Evolutionary conservation across 2,329 filamentous ascomycete genomes (phyloP).

Genomic region (Bipolaris victoriae): DNA sequence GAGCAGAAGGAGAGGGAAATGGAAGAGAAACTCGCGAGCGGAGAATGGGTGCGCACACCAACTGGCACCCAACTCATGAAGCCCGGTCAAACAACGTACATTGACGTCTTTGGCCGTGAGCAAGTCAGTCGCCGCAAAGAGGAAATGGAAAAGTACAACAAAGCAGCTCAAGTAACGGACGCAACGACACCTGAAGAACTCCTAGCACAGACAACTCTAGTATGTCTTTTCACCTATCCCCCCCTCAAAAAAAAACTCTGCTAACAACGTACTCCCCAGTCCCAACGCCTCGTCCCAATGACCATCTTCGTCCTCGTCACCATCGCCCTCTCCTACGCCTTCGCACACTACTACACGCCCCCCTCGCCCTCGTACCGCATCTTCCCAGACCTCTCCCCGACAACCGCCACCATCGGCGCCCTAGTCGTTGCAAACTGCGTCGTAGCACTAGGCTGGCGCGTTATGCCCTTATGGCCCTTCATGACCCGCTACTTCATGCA

Average conservation of each 20-base stretch:
- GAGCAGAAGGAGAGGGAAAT: slow-evolving; percentile 38
- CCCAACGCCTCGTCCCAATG: slow-evolving; percentile 47
- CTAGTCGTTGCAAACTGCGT: slow-evolving; percentile 66
- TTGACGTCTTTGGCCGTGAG: slow-evolving; percentile 43
- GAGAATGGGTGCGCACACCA: slow-evolving; percentile 43
- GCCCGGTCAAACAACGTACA: slow-evolving; percentile 42
- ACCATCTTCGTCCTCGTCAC: slow-evolving; percentile 41
- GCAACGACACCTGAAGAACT: slow-evolving; percentile 39
- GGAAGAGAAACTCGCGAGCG: slow-evolving; percentile 41
- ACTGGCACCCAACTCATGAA: slow-evolving; percentile 46
- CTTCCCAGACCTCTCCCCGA: slow-evolving; percentile 41
- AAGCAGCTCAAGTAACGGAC: slow-evolving; percentile 26
- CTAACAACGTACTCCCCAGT: slow-evolving; percentile 20
- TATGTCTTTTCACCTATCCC: slow-evolving; percentile 20
- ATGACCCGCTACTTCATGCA: slow-evolving; percentile 67
- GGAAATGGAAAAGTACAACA: slow-evolving; percentile 34
- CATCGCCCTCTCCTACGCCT: slow-evolving; percentile 31
- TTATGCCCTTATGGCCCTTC: slow-evolving; percentile 68
- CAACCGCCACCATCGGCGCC: slow-evolving; percentile 59
- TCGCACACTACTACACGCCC: slow-evolving; percentile 43
- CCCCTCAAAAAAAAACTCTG: background rate
- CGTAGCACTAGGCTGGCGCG: slow-evolving; percentile 65
- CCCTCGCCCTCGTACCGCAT: slow-evolving; percentile 41
- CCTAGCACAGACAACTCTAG: slow-evolving; percentile 40
- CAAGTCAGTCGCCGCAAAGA: slow-evolving; percentile 41